Percentiles rank a stretch among this genome's conserved stretches.
These are phyloP conservation scores for Ophiosphaerella korrae DNA, from an alignment of 2,329 filamentous ascomycete species.

Conservation along the genomic window DNA sequence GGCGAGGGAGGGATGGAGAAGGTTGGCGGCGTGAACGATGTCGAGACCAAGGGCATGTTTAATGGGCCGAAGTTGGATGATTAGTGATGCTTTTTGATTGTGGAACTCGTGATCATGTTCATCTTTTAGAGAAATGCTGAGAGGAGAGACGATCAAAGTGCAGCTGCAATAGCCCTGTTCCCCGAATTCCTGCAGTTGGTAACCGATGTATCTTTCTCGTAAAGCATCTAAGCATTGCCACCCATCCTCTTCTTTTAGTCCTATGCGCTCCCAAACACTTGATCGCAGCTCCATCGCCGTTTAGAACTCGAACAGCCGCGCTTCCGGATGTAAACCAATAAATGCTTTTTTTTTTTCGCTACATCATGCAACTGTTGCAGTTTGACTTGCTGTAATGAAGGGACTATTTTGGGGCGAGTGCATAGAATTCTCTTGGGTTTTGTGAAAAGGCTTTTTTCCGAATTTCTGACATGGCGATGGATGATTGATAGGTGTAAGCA, in stretches of 20 bases:
- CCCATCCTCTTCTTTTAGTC: background rate
- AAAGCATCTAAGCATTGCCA: conserved; percentile 3
- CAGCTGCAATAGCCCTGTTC: conserved; percentile 19
- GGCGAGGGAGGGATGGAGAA: conserved; percentile 26
- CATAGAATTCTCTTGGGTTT: too few relatives aligned
- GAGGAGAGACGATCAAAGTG: conserved; percentile 9
- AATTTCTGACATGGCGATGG: too few relatives aligned
- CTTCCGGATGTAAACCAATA: too few relatives aligned
- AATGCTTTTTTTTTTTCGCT: too few relatives aligned
- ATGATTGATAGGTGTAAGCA: background rate
- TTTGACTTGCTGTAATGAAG: too few relatives aligned
- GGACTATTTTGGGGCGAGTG: too few relatives aligned
- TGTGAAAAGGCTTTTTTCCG: too few relatives aligned
- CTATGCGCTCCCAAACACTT: conserved; percentile 7
- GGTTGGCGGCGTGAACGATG: conserved; percentile 23
- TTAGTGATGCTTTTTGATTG: background rate
- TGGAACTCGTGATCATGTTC: background rate
- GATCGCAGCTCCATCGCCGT: background rate
- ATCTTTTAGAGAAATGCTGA: background rate
- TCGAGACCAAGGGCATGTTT: conserved; percentile 29
- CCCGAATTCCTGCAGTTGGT: conserved; percentile 6
- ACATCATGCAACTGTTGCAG: too few relatives aligned
- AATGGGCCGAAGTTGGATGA: conserved; percentile 37
- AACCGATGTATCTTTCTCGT: conserved; percentile 2
- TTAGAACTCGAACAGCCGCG: background rate